These are phyloP conservation scores for Chaetomium sp. DNA, from an alignment of 2,329 filamentous ascomycete genomes.

Conservation along the genomic window DNA sequence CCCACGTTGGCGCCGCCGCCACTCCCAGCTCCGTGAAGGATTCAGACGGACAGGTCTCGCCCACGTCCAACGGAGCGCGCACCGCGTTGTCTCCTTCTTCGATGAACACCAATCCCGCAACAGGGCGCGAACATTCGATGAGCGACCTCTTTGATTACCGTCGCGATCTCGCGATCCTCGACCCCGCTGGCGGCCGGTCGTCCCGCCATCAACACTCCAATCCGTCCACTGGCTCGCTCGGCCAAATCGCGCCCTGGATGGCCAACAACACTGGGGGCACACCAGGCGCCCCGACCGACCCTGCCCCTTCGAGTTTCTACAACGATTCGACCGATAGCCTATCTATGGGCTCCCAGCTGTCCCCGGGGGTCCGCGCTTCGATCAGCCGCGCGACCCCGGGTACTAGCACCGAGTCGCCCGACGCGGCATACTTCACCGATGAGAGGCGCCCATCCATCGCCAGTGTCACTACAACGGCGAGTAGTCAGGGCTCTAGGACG, in stretches of 20 bases:
- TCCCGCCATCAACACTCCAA: slow-evolving; percentile 54
- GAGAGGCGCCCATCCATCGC: slow-evolving; percentile 80
- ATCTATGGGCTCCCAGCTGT: slow-evolving; percentile 57
- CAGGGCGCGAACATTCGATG: slow-evolving; percentile 50
- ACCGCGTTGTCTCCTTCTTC: slow-evolving; percentile 38
- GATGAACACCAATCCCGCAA: slow-evolving; percentile 36
- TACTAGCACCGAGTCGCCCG: slow-evolving; percentile 53
- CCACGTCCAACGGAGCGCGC: slow-evolving; percentile 41
- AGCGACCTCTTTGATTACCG: slow-evolving; percentile 64
- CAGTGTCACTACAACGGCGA: slow-evolving; percentile 73
- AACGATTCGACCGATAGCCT: slow-evolving; percentile 70
- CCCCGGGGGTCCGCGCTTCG: slow-evolving; percentile 59
- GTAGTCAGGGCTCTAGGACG: slow-evolving; percentile 74
- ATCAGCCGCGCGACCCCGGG: slow-evolving; percentile 33
- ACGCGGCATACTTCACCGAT: slow-evolving; percentile 57
- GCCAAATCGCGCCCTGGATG: slow-evolving; percentile 56
- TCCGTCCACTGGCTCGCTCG: slow-evolving; percentile 48
- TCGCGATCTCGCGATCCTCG: slow-evolving; percentile 63
- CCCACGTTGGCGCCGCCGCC: slow-evolving; percentile 19
- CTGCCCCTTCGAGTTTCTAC: slow-evolving; percentile 56
- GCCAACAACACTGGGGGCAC: slow-evolving; percentile 31
- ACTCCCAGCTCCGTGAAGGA: slow-evolving; percentile 32
- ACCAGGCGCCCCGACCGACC: slow-evolving; percentile 29
- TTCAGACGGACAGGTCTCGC: slow-evolving; percentile 39
- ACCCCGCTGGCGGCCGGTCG: slow-evolving; percentile 47